These are phyloP conservation scores for Auricularia sp. DNA, from an alignment of 768 basidiomycete genomes.

Conservation along the genomic window DNA sequence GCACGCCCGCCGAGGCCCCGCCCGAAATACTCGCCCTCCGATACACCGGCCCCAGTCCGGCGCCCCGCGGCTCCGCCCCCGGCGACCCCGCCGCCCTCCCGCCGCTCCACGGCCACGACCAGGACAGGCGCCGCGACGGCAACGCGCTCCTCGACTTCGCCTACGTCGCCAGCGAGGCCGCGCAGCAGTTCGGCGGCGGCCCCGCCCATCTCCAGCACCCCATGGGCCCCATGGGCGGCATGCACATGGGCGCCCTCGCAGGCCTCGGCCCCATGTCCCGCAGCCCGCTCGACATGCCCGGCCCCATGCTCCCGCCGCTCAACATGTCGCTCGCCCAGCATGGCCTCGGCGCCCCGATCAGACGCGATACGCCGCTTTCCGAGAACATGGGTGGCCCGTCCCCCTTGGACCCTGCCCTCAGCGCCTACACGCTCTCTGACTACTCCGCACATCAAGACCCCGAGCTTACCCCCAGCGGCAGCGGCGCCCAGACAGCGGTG, in stretches of 20 bases:
- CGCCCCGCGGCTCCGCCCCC: conserved; percentile 3
- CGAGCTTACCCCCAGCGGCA: background rate
- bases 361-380: background rate
- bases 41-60: conserved; percentile 1
- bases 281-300: background rate
- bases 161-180: conserved; percentile 7
- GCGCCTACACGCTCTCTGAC: background rate
- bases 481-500: background rate
- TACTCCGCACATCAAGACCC: background rate
- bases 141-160: conserved; percentile 36
- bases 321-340: background rate
- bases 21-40: background rate
- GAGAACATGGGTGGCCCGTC: background rate
- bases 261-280: background rate
- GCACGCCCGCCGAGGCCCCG: conserved; percentile 3
- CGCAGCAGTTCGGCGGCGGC: background rate
- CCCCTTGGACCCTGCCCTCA: background rate
- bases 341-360: background rate
- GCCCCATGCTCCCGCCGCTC: conserved; percentile 1
- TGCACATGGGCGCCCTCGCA: no score
- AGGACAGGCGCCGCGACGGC: conserved; percentile 22
- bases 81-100: conserved; percentile 24
- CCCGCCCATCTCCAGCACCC: background rate
- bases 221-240: background rate
- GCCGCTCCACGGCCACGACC: conserved; percentile 36